These are phyloP conservation scores for Populus hybrid DNA, from an alignment of 441 rosid species.

Conservation along the genomic window DNA sequence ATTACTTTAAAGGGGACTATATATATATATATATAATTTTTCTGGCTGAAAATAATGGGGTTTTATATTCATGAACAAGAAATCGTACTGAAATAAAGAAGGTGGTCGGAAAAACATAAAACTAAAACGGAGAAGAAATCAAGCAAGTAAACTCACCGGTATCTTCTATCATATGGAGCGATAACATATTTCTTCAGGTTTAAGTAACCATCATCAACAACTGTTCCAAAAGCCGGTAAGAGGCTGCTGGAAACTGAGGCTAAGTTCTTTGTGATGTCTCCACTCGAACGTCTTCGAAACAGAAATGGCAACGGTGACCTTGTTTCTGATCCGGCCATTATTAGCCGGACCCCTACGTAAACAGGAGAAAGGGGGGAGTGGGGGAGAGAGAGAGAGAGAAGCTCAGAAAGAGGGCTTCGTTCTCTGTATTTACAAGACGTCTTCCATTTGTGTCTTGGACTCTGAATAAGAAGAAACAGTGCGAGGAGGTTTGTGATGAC, in stretches of 20 bases:
- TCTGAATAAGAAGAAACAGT: background rate
- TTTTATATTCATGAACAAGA: too few relatives aligned
- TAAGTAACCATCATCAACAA: constrained; percentile 46
- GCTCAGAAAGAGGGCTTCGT: too few relatives aligned
- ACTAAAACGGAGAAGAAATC: background rate
- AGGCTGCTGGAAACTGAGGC: constrained; percentile 78
- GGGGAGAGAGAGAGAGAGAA: too few relatives aligned
- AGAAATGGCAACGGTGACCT: constrained; percentile 41
- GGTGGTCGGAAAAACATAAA: background rate
- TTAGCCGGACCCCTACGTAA: background rate
- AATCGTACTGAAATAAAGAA: background rate
- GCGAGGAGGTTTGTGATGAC: background rate
- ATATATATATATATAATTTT: too few relatives aligned
- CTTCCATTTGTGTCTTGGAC: too few relatives aligned
- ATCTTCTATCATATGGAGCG: constrained; percentile 83
- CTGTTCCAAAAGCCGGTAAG: constrained; percentile 83
- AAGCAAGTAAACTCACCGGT: constrained; percentile 40
- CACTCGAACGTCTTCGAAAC: constrained; percentile 52
- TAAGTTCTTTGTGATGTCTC: constrained; percentile 47
- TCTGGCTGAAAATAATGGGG: background rate
- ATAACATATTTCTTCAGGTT: constrained; percentile 47
- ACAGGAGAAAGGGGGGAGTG: background rate
- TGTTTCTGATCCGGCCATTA: constrained; percentile 32
- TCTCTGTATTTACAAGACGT: too few relatives aligned
- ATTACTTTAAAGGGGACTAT: too few relatives aligned